Conservation (phyloP, 2,329 filamentous ascomycete species). For the Scedosporium minutisporum region DNA sequence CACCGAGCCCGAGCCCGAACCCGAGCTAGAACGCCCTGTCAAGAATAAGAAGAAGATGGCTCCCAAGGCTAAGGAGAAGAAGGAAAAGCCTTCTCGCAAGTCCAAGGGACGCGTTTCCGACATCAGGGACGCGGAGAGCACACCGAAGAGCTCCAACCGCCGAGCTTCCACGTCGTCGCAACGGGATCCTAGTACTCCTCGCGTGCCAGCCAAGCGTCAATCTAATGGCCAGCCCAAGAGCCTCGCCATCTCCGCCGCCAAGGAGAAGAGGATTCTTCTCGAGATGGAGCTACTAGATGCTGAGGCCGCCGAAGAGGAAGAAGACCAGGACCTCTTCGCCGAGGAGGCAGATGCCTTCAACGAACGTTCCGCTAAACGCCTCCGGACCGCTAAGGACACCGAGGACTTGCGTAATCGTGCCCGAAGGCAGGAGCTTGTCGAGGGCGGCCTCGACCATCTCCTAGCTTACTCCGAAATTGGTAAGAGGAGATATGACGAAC, state of each 20-base stretch:
- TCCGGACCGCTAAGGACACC: slow-evolving; percentile 50
- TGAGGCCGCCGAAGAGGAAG: slow-evolving; percentile 24
- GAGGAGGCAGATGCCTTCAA: slow-evolving; percentile 37
- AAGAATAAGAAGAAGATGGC: slow-evolving; percentile 11
- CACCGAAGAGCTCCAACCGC: slow-evolving; percentile 34
- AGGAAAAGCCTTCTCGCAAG: slow-evolving; percentile 14
- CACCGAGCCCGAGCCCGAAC: slow-evolving; percentile 4
- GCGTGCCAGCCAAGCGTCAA: slow-evolving; percentile 46
- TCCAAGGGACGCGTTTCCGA: slow-evolving; percentile 42
- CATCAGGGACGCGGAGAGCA: slow-evolving; percentile 37
- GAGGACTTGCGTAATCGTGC: slow-evolving; percentile 58
- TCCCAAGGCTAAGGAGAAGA: slow-evolving; percentile 10
- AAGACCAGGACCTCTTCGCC: slow-evolving; percentile 28
- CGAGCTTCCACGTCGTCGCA: slow-evolving; percentile 41
- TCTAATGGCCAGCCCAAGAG: slow-evolving; percentile 55
- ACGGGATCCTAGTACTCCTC: slow-evolving; percentile 32
- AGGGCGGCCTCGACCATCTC: slow-evolving; percentile 51
- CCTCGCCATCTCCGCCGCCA: slow-evolving; percentile 22
- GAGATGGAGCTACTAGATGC: slow-evolving; percentile 31
- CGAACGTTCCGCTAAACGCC: slow-evolving; percentile 56
- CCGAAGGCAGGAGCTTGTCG: slow-evolving; percentile 50
- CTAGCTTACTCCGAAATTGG: slow-evolving; percentile 59
- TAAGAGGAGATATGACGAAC: slow-evolving; percentile 64
- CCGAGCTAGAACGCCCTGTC: slow-evolving; percentile 6
- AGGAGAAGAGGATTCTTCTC: slow-evolving; percentile 28